Percentiles rank a stretch among this genome's conserved stretches.
Evolutionary conservation across 208 protist species (phyloP).

Genomic region (Leishmania martiniquensis): DNA sequence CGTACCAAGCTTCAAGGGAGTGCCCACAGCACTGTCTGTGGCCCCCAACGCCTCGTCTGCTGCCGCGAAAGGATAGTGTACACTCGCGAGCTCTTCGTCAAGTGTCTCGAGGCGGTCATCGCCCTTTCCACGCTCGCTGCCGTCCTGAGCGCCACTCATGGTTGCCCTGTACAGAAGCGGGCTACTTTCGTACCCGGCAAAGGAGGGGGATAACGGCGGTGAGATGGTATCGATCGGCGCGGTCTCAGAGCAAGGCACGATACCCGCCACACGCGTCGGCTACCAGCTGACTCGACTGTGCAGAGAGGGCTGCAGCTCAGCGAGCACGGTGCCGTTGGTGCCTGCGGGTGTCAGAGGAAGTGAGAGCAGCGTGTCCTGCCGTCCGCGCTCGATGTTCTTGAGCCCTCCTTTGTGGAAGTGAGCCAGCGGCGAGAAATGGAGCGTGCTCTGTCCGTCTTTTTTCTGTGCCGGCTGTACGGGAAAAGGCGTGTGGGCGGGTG

Average conservation of each 20-base stretch:
- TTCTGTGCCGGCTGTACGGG: background rate
- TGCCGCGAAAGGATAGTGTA: background rate
- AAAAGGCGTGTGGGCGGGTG: background rate
- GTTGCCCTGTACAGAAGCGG: background rate
- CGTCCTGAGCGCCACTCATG: conserved; percentile 7
- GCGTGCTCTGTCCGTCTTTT: background rate
- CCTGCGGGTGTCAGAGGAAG: background rate
- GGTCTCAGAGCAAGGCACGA: background rate
- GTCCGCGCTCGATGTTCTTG: background rate
- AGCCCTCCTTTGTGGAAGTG: conserved; percentile 1
- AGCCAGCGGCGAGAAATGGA: background rate
- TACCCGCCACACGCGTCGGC: background rate
- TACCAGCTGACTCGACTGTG: background rate
- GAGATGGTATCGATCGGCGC: background rate
- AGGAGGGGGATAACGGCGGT: background rate
- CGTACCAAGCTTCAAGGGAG: background rate
- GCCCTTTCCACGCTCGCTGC: background rate
- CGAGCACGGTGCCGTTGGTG: background rate
- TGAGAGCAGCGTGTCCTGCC: too few species aligned
- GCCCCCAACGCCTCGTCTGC: background rate
- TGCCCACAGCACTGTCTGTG: conserved; percentile 1
- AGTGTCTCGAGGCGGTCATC: conserved; percentile 13
- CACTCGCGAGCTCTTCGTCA: conserved; percentile 17
- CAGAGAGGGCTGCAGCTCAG: background rate
- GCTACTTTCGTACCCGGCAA: background rate